Evolutionary conservation across 2,329 filamentous ascomycete genomes (phyloP).

Genomic region (Chalaropsis thielavioides): DNA sequence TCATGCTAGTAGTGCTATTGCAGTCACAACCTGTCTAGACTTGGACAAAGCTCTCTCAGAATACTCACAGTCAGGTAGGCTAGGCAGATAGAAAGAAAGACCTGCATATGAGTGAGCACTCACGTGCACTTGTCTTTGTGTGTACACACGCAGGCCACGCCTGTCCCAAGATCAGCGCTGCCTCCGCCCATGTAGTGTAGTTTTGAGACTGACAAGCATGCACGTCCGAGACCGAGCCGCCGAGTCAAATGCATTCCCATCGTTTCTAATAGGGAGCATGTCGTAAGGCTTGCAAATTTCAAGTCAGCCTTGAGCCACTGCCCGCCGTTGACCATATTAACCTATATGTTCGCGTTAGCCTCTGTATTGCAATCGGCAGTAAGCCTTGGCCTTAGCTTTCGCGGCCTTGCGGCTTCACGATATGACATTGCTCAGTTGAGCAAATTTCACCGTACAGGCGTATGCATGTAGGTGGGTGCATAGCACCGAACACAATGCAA

Average conservation of each 20-base stretch:
- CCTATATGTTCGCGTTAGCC: neutral
- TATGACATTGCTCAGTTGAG: neutral
- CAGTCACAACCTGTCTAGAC: neutral
- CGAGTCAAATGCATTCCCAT: neutral
- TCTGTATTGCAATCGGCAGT: neutral
- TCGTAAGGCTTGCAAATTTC: neutral
- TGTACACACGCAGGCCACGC: neutral
- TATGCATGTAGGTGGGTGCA: neutral
- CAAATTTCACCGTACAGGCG: neutral
- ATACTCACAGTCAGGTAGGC: neutral
- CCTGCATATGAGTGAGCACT: slow-evolving; percentile 2
- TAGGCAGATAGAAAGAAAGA: neutral
- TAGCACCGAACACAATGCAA: neutral
- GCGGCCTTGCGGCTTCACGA: neutral
- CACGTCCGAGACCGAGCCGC: neutral
- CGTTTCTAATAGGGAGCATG: neutral
- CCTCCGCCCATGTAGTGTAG: neutral
- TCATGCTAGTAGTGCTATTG: neutral
- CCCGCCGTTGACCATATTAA: neutral
- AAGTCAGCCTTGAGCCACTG: no score
- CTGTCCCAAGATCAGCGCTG: neutral
- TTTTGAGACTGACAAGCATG: neutral
- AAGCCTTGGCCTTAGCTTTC: neutral
- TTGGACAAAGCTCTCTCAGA: neutral
- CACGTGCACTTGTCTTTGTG: neutral